Conservation (phyloP, 2,329 filamentous ascomycete genomes). For the Calonectria naviculata region DNA sequence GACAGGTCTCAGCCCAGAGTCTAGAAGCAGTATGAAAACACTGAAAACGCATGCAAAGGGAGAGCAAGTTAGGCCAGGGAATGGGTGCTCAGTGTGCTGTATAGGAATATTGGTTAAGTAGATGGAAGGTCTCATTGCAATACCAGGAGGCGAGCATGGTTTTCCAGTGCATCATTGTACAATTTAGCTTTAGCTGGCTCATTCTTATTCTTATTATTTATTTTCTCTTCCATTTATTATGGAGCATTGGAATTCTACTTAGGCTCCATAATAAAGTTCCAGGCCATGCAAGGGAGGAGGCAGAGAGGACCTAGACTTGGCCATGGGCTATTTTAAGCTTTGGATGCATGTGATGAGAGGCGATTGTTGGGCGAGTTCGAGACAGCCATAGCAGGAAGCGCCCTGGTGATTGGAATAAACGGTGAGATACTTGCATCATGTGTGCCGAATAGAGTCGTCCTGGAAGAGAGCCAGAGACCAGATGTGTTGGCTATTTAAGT, state of each 20-base stretch:
- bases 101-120: conserved; percentile 10
- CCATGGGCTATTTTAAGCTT: neutral
- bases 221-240: too few species aligned
- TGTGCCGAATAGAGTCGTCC: neutral
- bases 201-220: neutral
- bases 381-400: neutral
- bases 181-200: too few species aligned
- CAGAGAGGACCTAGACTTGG: neutral
- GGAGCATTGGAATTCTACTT: neutral
- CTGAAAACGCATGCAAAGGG: too few species aligned
- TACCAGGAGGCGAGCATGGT: too few species aligned
- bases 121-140: conserved; percentile 1
- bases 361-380: neutral
- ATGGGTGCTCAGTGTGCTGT: neutral
- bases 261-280: neutral
- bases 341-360: neutral
- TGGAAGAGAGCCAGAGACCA: neutral
- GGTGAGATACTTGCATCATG: neutral
- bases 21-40: too few species aligned
- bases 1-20: too few species aligned
- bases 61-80: neutral
- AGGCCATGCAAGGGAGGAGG: neutral
- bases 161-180: too few species aligned
- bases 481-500: neutral
- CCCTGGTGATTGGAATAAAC: neutral